Base-by-base conservation (phyloP, 1,284 basidiomycete species). In the Rhodotorula sp. region DNA sequence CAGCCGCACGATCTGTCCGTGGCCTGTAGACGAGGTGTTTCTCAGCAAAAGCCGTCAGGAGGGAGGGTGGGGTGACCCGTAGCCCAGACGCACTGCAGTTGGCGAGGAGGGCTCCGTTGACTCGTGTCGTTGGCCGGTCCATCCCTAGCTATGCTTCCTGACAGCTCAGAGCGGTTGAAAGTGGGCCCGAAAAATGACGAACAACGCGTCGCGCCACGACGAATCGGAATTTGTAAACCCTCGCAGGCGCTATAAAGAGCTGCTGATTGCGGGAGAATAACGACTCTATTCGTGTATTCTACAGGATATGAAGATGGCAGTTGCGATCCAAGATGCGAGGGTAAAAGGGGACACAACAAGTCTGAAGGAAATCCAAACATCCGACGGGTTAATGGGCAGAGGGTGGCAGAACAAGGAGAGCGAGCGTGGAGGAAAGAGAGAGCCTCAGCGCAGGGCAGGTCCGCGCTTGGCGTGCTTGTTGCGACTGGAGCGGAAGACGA, bases 1-100 rank as follows among this genome's bases (percentile, higher is more conserved):
- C 20, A 95, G 78, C 51, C 91, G 84, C n/a, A 94, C 88, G 0
- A 84, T 87, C 65, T 87, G 85, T 2, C 86, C 87, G 1, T 84
- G 68, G n/a, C 58, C 61, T 58, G 60, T 47, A 3, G 8, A 1
- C 34, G 20, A n/a, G 51, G 39, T 12, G 39, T 43, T 43, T 10
- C 10, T 43, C 39, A 14, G 21, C 4, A 15, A 39, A 14, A 47
- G n/a, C n/a, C 7, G 43, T 31, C 43, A 52, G 47, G 43, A 7
- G 34, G 18, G 31, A 6, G 51, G 34, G 39, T 15, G 46, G 29
- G 31, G 29, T 20, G 29, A 16, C 46, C 20, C 29, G 54, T 18
- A 23, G 12, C 49, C 49, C 18, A 23, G 54, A 56, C 75, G 49
- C n/a, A 76, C 75, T 10, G 59, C 49, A 70, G 14, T 61, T n/a